Evolutionary conservation across 73 alveolate genomes (phyloP).

Genomic region (Paramecium caudatum): DNA sequence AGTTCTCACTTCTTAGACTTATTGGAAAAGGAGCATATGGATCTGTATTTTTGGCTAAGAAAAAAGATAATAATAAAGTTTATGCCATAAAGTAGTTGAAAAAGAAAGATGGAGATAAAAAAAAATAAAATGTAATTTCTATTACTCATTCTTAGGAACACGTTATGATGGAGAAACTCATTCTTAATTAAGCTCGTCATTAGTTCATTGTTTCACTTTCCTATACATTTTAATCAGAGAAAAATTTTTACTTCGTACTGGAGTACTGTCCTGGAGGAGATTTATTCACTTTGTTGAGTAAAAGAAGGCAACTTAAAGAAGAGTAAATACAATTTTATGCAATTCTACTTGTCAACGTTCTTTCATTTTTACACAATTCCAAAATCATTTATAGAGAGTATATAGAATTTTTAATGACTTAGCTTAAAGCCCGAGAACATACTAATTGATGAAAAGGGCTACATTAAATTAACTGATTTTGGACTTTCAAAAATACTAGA

Average conservation of each 20-base stretch:
- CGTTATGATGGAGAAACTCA: slow-evolving; percentile 96
- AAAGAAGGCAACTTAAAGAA: slow-evolving; percentile 82
- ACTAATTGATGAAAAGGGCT: slow-evolving; percentile 92
- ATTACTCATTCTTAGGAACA: slow-evolving; percentile 48
- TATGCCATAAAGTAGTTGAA: slow-evolving; percentile 71
- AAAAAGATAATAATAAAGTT: not conserved
- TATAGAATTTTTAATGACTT: slow-evolving; percentile 70
- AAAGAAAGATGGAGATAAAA: slow-evolving; percentile 53
- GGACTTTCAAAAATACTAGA: slow-evolving; percentile 91
- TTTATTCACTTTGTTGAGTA: slow-evolving; percentile 79
- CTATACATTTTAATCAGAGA: slow-evolving; percentile 94
- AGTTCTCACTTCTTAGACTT: slow-evolving; percentile 38
- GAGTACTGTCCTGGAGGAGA: slow-evolving; percentile 96
- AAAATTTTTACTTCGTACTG: slow-evolving; percentile 87
- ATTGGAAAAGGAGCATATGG: slow-evolving; percentile 79
- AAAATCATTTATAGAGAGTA: slow-evolving; percentile 91
- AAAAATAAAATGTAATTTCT: slow-evolving; percentile 63
- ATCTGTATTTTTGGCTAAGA: slow-evolving; percentile 71
- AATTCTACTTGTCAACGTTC: slow-evolving; percentile 86
- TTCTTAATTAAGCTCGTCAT: slow-evolving; percentile 87
- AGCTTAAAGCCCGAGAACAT: slow-evolving; percentile 95
- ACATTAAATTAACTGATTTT: slow-evolving; percentile 93
- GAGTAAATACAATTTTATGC: slow-evolving; percentile 86
- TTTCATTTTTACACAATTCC: slow-evolving; percentile 87
- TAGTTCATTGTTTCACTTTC: slow-evolving; percentile 95